Evolutionary conservation across 169 alveolate genomes (phyloP).

Genomic region (Fabrea salina): DNA sequence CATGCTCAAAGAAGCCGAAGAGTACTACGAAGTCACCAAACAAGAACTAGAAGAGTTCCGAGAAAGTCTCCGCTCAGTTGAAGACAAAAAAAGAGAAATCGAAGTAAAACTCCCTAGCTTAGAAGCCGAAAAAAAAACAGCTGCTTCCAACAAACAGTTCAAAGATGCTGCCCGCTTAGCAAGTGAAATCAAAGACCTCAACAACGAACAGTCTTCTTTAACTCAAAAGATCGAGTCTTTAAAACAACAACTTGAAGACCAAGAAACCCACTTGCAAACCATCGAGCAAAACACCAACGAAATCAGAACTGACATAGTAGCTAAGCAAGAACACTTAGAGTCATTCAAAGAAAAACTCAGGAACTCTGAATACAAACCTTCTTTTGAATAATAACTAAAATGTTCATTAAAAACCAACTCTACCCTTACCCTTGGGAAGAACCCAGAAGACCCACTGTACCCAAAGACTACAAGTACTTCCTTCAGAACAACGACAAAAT

Average conservation of each 20-base stretch:
- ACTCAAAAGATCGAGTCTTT: not conserved
- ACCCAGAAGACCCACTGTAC: not conserved
- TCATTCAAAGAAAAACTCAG: too few species aligned
- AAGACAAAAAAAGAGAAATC: not conserved
- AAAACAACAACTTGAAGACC: not conserved
- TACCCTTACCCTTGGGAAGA: slow-evolving; percentile 25
- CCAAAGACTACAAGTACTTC: not conserved
- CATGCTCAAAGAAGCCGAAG: not conserved
- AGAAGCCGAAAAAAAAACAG: not conserved
- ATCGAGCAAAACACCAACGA: not conserved
- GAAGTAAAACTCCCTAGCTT: not conserved
- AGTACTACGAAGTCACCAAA: not conserved
- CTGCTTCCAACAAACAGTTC: not conserved
- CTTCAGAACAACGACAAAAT: not conserved
- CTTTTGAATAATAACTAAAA: not conserved
- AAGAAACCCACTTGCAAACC: not conserved
- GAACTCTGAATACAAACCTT: too few species aligned
- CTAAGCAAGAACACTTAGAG: too few species aligned
- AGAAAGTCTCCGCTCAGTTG: not conserved
- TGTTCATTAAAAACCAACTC: not conserved
- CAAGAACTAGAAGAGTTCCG: not conserved
- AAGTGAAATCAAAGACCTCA: not conserved
- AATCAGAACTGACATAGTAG: not conserved
- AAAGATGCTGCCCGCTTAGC: not conserved
- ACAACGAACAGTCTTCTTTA: not conserved